phyloP scores from a whole-genome alignment of 2,329 filamentous ascomycete species.

The Zymoseptoria pseudotritici region DNA sequence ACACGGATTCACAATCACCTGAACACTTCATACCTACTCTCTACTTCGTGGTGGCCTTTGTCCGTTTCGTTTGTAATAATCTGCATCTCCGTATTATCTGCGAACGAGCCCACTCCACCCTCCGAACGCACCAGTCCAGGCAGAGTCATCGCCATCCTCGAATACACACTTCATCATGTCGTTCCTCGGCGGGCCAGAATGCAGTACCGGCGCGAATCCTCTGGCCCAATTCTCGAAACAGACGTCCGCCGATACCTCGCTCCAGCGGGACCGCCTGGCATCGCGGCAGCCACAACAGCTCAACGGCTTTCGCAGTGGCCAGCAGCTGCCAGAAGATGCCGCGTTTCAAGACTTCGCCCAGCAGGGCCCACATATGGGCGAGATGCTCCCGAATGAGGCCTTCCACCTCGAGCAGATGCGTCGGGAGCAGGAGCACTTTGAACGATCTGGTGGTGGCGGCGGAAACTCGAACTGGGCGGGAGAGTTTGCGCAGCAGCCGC shows the following conservation, averaged over 20 bases:
- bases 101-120: background rate
- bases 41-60: background rate
- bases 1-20: background rate
- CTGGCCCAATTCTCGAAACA: conserved; percentile 97
- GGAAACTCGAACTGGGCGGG: conserved; percentile 25
- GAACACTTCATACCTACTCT: background rate
- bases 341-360: conserved; percentile 65
- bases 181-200: conserved; percentile 91
- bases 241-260: conserved; percentile 88
- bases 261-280: conserved; percentile 77
- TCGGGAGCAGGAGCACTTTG: conserved; percentile 50
- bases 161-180: conserved; percentile 57
- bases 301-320: conserved; percentile 27
- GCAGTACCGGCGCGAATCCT: conserved; percentile 91
- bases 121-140: background rate
- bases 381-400: conserved; percentile 45
- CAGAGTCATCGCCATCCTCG: background rate
- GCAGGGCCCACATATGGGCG: conserved; percentile 57
- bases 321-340: conserved; percentile 23
- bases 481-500: conserved; percentile 26
- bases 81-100: background rate
- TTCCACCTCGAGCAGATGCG: conserved; percentile 63
- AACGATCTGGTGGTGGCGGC: conserved; percentile 19
- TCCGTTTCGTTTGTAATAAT: background rate
- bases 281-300: conserved; percentile 21